Conservation (phyloP, 352 stramenopile genomes). For the Pythium graminicola region DNA sequence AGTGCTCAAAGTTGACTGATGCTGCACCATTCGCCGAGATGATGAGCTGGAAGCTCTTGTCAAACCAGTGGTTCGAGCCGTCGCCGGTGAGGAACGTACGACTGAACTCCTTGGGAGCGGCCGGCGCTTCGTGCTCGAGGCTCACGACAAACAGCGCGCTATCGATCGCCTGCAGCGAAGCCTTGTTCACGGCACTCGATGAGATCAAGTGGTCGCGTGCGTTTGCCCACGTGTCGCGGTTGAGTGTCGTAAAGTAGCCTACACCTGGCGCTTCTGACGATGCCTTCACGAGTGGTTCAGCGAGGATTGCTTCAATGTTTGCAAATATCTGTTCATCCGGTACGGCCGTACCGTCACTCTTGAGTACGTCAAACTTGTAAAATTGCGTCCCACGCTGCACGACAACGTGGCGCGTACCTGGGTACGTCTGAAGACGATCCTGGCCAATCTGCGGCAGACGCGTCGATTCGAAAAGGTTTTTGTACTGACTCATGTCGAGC, state of each 20-base stretch:
- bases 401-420: slow-evolving; percentile 67
- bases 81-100: slow-evolving; percentile 79
- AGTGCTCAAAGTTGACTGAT: slow-evolving; percentile 89
- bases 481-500: slow-evolving; percentile 91
- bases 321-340: slow-evolving; percentile 76
- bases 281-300: slow-evolving; percentile 39
- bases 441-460: slow-evolving; percentile 56
- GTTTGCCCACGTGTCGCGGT: slow-evolving; percentile 77
- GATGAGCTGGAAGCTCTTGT: slow-evolving; percentile 91
- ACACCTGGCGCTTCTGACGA: slow-evolving; percentile 41
- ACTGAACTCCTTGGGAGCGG: slow-evolving; percentile 49
- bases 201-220: slow-evolving; percentile 52
- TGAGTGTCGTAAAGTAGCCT: slow-evolving; percentile 73
- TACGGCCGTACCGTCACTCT: slow-evolving; percentile 45
- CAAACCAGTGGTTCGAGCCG: slow-evolving; percentile 87
- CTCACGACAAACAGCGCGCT: slow-evolving; percentile 80
- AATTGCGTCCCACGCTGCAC: slow-evolving; percentile 84
- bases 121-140: slow-evolving; percentile 65
- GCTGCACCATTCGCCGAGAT: slow-evolving; percentile 71
- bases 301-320: slow-evolving; percentile 79
- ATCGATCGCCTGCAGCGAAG: slow-evolving; percentile 75
- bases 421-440: slow-evolving; percentile 66
- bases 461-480: slow-evolving; percentile 82
- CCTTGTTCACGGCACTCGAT: slow-evolving; percentile 50
- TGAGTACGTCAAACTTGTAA: slow-evolving; percentile 83